Evolutionary conservation across 805 yeast genomes (phyloP).

Genomic region (Pichia pseudocactophila): DNA sequence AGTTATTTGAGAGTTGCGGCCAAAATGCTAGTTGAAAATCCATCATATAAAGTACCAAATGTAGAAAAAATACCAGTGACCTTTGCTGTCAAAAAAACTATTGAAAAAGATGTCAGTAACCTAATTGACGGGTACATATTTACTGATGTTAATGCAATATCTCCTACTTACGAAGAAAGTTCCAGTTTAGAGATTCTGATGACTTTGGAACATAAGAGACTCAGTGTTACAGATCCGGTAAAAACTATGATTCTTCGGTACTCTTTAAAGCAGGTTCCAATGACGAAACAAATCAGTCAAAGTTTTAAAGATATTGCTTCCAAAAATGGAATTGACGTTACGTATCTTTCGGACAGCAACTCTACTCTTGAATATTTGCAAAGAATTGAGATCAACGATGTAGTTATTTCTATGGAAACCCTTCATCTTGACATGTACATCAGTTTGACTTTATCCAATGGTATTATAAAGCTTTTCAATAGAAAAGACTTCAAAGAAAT

Average conservation of each 20-base stretch:
- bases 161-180: conserved; percentile 35
- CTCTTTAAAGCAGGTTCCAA: conserved; percentile 15
- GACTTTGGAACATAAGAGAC: conserved; percentile 29
- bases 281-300: conserved; percentile 15
- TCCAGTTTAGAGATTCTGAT: conserved; percentile 40
- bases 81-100: conserved; percentile 28
- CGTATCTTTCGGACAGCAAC: background rate
- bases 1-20: conserved; percentile 43
- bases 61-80: conserved; percentile 35
- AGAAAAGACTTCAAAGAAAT: conserved; percentile 27
- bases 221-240: conserved; percentile 7
- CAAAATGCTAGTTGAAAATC: conserved; percentile 35
- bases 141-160: conserved; percentile 33
- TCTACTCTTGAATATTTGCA: conserved; percentile 16
- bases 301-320: conserved; percentile 20
- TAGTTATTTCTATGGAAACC: conserved; percentile 24
- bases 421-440: conserved; percentile 33
- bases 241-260: conserved; percentile 22
- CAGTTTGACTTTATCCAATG: conserved; percentile 33
- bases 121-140: conserved; percentile 8
- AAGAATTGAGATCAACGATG: conserved; percentile 20
- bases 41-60: conserved; percentile 42
- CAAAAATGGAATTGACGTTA: conserved; percentile 13
- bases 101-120: conserved; percentile 18
- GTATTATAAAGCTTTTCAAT: conserved; percentile 37